phyloP scores from a whole-genome alignment of 495 filamentous ascomycete genomes.

The Annulohypoxylon stygium region DNA sequence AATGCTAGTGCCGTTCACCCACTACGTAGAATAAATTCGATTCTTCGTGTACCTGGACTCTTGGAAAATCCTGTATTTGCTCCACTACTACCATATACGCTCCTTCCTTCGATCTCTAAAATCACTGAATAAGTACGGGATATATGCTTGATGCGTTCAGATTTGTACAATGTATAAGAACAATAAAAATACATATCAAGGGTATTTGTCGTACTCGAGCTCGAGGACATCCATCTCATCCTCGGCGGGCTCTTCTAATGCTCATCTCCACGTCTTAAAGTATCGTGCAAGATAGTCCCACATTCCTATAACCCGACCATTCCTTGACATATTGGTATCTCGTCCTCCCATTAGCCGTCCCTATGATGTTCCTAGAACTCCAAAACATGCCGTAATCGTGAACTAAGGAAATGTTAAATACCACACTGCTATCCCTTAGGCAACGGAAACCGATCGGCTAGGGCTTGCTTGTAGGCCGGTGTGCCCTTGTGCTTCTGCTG shows the following conservation, averaged over 20 bases:
- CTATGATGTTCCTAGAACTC: constrained; percentile 43
- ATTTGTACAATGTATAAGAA: constrained; percentile 50
- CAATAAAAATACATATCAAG: constrained; percentile 49
- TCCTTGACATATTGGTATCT: constrained; percentile 47
- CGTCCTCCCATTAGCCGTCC: constrained; percentile 35
- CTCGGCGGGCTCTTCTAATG: constrained; percentile 26
- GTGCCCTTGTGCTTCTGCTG: constrained; percentile 24
- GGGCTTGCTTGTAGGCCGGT: constrained; percentile 25
- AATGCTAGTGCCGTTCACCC: neutral
- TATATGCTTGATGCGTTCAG: constrained; percentile 19
- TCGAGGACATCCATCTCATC: constrained; percentile 33
- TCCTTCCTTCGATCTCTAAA: neutral
- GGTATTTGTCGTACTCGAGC: constrained; percentile 48
- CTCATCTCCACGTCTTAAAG: constrained; percentile 30
- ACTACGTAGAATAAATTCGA: neutral
- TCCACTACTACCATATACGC: neutral
- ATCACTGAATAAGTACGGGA: neutral
- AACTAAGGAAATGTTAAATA: constrained; percentile 36
- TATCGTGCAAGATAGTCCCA: constrained; percentile 34
- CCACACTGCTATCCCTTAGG: constrained; percentile 20
- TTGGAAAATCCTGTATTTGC: neutral
- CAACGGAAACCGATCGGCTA: constrained; percentile 40
- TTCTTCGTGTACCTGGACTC: neutral
- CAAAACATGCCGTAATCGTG: constrained; percentile 41
- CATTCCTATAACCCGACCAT: constrained; percentile 38